These are phyloP conservation scores for Vitis hybrid DNA, from an alignment of 177 flowering plant species.

Conservation along the genomic window DNA sequence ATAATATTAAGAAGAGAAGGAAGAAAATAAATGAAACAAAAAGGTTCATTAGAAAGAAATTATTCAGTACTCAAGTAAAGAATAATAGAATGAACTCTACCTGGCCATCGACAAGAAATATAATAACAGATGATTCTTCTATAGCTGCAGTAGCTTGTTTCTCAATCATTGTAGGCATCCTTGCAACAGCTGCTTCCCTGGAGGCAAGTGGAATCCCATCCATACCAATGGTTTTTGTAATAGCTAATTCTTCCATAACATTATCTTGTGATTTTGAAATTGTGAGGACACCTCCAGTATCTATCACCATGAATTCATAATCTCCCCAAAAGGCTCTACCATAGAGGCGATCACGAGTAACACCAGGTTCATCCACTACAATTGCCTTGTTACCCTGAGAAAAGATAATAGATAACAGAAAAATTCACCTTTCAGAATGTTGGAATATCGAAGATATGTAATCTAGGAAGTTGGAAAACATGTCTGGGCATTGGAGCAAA, in stretches of 20 bases:
- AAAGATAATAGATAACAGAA: not conserved
- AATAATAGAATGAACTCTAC: constrained; percentile 23
- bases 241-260: constrained; percentile 78
- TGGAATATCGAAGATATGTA: not conserved
- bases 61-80: not conserved
- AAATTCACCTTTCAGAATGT: not conserved
- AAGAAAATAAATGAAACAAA: not conserved
- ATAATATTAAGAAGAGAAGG: not conserved
- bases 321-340: constrained; percentile 94
- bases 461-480: not conserved
- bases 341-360: constrained; percentile 94
- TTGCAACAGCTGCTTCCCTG: constrained; percentile 92
- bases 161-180: constrained; percentile 97
- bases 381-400: constrained; percentile 82
- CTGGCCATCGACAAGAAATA: constrained; percentile 98
- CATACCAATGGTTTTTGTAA: constrained; percentile 89
- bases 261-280: constrained; percentile 68
- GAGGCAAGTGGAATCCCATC: constrained; percentile 83
- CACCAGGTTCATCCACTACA: constrained; percentile 99
- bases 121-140: constrained; percentile 80
- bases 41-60: not conserved
- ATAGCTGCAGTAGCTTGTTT: constrained; percentile 86
- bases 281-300: constrained; percentile 92
- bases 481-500: not conserved
- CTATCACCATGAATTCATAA: constrained; percentile 86